Evolutionary conservation across 345 rosid genomes (phyloP).

Genomic region (Melaleuca quinquenervia): DNA sequence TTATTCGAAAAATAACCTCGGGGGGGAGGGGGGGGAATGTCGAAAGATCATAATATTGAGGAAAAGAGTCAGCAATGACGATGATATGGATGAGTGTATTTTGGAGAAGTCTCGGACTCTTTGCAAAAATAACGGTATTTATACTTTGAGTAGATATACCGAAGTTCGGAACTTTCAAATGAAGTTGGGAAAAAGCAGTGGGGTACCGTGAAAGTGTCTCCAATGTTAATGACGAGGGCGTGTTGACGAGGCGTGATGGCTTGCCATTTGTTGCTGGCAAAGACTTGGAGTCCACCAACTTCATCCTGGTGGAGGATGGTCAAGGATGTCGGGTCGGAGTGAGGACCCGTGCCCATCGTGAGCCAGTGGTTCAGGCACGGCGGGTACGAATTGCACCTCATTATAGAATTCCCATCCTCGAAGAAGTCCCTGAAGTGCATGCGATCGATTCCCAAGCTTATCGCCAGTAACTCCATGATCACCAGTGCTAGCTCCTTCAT

Average conservation of each 20-base stretch:
- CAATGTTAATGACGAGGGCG: constrained; percentile 61
- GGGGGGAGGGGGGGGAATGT: too few species aligned
- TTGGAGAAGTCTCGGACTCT: neutral
- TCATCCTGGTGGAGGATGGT: constrained; percentile 85
- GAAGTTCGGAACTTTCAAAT: neutral
- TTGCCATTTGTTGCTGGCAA: constrained; percentile 48
- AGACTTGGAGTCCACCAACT: constrained; percentile 73
- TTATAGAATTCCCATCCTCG: constrained; percentile 49
- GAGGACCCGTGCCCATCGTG: constrained; percentile 89
- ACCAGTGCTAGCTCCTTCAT: constrained; percentile 27
- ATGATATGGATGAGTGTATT: neutral
- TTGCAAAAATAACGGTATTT: neutral
- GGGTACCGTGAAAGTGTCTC: constrained; percentile 70
- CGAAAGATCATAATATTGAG: neutral
- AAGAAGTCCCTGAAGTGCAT: constrained; percentile 19
- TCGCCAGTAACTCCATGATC: constrained; percentile 35
- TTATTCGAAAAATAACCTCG: neutral
- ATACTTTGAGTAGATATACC: neutral
- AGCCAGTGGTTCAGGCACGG: constrained; percentile 42
- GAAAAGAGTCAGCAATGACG: neutral
- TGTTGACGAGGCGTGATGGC: constrained; percentile 43
- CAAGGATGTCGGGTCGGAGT: constrained; percentile 66
- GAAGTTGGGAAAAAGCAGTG: neutral
- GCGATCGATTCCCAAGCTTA: constrained; percentile 40
- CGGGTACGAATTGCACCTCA: constrained; percentile 64